phyloP scores from a whole-genome alignment of 768 basidiomycete genomes.

The Rubroboletus satanas region DNA sequence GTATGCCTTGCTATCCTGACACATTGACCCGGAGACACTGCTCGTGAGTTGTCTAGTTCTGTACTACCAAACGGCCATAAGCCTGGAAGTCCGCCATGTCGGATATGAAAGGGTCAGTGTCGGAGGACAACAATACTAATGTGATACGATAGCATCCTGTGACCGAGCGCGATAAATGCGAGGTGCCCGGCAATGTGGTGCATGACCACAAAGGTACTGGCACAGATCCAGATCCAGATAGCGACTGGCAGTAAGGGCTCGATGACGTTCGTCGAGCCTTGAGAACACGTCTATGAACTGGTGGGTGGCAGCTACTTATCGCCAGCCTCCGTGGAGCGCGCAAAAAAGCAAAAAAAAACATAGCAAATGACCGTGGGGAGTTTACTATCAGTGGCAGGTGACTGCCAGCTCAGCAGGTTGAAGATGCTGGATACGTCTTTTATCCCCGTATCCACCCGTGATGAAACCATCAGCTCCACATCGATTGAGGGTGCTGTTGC shows the following conservation, averaged over 20 bases:
- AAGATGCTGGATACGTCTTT: not conserved
- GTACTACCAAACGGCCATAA: not conserved
- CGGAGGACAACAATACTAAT: not conserved
- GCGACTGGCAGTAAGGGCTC: not conserved
- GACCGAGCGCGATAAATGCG: constrained; percentile 2
- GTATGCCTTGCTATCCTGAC: not conserved
- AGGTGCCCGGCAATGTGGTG: not conserved
- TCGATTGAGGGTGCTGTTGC: not conserved
- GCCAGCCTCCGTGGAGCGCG: not conserved
- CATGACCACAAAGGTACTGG: not conserved
- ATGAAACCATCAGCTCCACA: not conserved
- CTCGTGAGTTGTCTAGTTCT: not conserved
- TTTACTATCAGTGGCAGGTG: not conserved
- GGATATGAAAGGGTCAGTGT: not conserved
- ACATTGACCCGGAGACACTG: not conserved
- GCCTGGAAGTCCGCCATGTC: not conserved
- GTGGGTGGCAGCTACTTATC: not conserved
- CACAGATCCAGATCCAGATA: not conserved
- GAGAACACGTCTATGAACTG: not conserved
- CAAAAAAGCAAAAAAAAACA: not conserved
- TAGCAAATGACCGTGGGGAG: not conserved
- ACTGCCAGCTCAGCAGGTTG: constrained; percentile 2
- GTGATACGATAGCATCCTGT: not conserved
- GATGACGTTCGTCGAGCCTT: not conserved
- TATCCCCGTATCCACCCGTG: not conserved